These are phyloP conservation scores for Suillus paluster DNA, from an alignment of 768 basidiomycete genomes.

Conservation along the genomic window DNA sequence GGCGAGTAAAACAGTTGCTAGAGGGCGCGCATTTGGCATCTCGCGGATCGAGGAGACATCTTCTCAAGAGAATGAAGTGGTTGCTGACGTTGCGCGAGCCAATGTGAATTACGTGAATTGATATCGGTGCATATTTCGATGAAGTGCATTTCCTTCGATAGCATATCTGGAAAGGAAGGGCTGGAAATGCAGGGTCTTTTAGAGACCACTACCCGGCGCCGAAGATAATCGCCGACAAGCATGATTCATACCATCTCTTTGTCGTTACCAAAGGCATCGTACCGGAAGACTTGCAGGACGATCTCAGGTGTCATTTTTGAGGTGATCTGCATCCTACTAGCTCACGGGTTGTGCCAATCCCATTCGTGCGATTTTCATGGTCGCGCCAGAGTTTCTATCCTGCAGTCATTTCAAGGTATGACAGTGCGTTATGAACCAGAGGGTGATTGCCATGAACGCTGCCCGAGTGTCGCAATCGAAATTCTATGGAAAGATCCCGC, in stretches of 20 bases:
- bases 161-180: constrained; percentile 20
- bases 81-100: constrained; percentile 17
- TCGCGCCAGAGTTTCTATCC: not conserved
- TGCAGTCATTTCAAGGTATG: not conserved
- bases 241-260: constrained; percentile 51
- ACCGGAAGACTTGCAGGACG: too few relatives aligned
- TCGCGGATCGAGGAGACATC: constrained; percentile 25
- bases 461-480: not conserved
- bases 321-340: too few relatives aligned
- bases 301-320: too few relatives aligned
- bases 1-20: constrained; percentile 43
- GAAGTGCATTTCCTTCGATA: constrained; percentile 39
- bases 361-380: not conserved
- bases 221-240: constrained; percentile 46
- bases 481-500: not conserved
- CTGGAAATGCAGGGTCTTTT: constrained; percentile 49
- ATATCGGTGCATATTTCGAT: constrained; percentile 49
- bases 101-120: constrained; percentile 27
- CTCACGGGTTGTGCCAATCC: constrained; percentile 29
- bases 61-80: constrained; percentile 11
- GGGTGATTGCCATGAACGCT: not conserved
- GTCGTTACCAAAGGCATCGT: too few relatives aligned
- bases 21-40: constrained; percentile 31
- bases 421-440: not conserved
- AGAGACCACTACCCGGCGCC: constrained; percentile 47